Conservation (phyloP, 257 asterid species). For the Haberlea rhodopensis region DNA sequence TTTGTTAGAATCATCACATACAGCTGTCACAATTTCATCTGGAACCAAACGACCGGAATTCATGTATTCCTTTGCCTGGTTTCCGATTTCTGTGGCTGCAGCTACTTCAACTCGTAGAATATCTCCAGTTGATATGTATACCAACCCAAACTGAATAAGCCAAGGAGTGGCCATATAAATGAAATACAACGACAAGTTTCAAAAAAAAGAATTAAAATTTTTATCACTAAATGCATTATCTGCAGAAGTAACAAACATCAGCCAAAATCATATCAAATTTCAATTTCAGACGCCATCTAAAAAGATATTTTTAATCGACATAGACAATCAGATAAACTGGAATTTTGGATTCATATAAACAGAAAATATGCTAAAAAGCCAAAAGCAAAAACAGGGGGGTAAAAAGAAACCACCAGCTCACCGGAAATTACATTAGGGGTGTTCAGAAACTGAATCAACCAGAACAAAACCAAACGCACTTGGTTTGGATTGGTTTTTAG, state of each 20-base stretch:
- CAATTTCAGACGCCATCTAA: background rate
- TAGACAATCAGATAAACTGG: background rate
- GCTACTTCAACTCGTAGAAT: slow-evolving; percentile 90
- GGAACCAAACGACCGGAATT: slow-evolving; percentile 83
- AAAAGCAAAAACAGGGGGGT: too few species aligned
- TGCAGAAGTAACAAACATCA: background rate
- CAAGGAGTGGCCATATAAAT: slow-evolving; percentile 19
- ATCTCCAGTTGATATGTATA: slow-evolving; percentile 94
- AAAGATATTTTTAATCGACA: too few species aligned
- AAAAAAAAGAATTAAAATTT: background rate
- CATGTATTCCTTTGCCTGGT: slow-evolving; percentile 85
- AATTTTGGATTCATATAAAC: background rate
- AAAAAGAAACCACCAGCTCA: background rate
- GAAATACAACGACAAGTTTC: slow-evolving; percentile 1
- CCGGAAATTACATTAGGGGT: background rate
- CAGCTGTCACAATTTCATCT: slow-evolving; percentile 86
- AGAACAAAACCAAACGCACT: too few species aligned
- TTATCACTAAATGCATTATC: background rate
- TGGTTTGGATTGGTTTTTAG: too few species aligned
- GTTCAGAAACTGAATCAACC: too few species aligned
- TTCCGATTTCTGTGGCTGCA: slow-evolving; percentile 81
- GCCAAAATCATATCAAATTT: background rate
- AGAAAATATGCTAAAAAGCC: background rate
- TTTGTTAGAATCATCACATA: slow-evolving; percentile 34
- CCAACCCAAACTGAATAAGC: slow-evolving; percentile 77